Evolutionary conservation across 2,329 filamentous ascomycete species (phyloP).

Genomic region (Diaporthe vaccinii): DNA sequence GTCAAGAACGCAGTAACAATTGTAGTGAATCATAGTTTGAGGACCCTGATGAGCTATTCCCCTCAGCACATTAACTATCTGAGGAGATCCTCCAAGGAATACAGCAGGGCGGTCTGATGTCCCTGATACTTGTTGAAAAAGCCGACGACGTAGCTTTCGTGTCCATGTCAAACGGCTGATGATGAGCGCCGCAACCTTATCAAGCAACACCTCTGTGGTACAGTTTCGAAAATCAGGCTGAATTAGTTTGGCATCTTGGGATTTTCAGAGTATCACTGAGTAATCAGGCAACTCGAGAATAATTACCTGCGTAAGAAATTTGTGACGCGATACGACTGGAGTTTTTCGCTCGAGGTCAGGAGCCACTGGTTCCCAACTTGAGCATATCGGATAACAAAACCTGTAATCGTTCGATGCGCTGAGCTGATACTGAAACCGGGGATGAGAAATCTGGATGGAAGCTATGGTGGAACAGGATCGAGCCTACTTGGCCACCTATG

Average conservation of each 20-base stretch:
- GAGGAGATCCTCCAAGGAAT: not conserved
- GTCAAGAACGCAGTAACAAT: not conserved
- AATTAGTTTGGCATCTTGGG: not conserved
- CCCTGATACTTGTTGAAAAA: not conserved
- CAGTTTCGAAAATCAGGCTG: not conserved
- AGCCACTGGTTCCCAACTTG: not conserved
- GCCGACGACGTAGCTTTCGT: not conserved
- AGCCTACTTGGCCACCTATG: not conserved
- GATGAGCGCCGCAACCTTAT: not conserved
- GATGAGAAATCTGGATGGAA: not conserved
- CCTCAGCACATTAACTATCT: not conserved
- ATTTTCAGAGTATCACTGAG: not conserved
- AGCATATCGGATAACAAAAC: not conserved
- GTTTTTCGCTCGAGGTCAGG: not conserved
- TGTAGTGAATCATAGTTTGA: not conserved
- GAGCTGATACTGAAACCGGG: not conserved
- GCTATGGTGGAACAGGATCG: not conserved
- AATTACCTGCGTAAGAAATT: not conserved
- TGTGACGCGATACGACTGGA: not conserved
- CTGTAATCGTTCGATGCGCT: too few relatives aligned
- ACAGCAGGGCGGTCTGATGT: not conserved
- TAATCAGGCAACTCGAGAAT: not conserved
- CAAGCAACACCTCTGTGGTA: too few relatives aligned
- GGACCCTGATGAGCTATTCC: not conserved
- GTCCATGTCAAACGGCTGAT: not conserved